Conservation (phyloP, 106 monocot species). For the Agapanthus africanus region DNA sequence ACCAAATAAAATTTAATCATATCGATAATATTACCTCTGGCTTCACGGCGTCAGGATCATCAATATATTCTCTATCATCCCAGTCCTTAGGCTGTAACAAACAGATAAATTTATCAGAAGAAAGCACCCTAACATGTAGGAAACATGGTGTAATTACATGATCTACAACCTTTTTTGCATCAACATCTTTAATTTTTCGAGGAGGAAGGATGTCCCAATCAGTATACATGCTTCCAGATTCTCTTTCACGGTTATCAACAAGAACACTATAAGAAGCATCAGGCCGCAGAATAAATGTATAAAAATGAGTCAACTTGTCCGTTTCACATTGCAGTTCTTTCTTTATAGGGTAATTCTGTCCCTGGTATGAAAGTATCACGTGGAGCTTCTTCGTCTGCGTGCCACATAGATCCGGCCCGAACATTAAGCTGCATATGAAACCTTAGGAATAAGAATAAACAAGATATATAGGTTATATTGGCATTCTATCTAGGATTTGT, state of each 20-base stretch:
- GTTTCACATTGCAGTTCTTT: slow-evolving; percentile 93
- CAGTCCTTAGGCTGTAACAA: slow-evolving; percentile 77
- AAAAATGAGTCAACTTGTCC: slow-evolving; percentile 90
- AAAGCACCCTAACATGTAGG: too few species aligned
- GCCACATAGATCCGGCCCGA: slow-evolving; percentile 97
- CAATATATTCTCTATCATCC: slow-evolving; percentile 92
- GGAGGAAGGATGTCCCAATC: slow-evolving; percentile 99
- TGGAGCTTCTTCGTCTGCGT: slow-evolving; percentile 97
- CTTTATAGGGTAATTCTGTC: slow-evolving; percentile 93
- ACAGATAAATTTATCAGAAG: too few species aligned
- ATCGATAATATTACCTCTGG: slow-evolving; percentile 54
- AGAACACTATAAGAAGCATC: slow-evolving; percentile 87
- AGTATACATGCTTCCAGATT: slow-evolving; percentile 94
- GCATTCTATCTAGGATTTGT: too few species aligned
- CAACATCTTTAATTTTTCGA: slow-evolving; percentile 69
- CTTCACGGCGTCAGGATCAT: slow-evolving; percentile 77
- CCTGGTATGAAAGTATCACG: slow-evolving; percentile 89
- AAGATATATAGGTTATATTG: too few species aligned
- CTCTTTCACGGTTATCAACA: slow-evolving; percentile 96
- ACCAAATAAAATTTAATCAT: not conserved
- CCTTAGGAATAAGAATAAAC: too few species aligned
- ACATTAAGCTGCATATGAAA: slow-evolving; percentile 89
- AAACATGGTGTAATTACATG: too few species aligned
- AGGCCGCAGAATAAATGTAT: slow-evolving; percentile 91
- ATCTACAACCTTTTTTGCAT: slow-evolving; percentile 69